phyloP scores from a whole-genome alignment of 73 alveolate species.

The Blepharisma japonicum region DNA sequence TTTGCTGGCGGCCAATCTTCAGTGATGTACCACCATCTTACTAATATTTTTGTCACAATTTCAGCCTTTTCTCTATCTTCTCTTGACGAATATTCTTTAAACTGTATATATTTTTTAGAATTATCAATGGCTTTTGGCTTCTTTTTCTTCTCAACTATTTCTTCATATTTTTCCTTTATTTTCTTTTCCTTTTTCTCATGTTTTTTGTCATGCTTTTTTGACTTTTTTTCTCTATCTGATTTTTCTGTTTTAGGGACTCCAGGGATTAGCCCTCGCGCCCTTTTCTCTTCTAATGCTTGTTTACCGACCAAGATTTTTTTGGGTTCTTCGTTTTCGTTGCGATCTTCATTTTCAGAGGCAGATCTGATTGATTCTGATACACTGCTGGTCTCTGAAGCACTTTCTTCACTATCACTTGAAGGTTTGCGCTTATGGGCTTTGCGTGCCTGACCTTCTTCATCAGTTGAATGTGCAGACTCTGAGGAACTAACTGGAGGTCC shows the following conservation, averaged over 20 bases:
- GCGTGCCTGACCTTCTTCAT: background rate
- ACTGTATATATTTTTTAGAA: slow-evolving; percentile 21
- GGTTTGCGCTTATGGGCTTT: background rate
- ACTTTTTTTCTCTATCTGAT: background rate
- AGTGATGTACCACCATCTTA: slow-evolving; percentile 71
- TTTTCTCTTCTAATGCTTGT: slow-evolving; percentile 21
- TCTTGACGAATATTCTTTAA: background rate
- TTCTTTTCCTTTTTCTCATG: background rate
- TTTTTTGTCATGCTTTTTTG: slow-evolving; percentile 7
- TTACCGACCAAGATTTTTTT: slow-evolving; percentile 2
- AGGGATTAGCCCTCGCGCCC: slow-evolving; percentile 16
- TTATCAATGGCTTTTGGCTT: background rate
- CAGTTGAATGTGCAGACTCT: slow-evolving; percentile 31
- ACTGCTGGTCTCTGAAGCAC: background rate
- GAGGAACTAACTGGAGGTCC: slow-evolving; percentile 25
- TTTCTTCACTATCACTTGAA: background rate
- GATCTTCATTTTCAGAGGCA: background rate
- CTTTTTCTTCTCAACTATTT: background rate
- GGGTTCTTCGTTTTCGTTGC: background rate
- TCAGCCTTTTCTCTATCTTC: slow-evolving; percentile 28
- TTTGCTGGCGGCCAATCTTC: slow-evolving; percentile 85
- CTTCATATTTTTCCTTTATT: background rate
- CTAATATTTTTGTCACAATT: slow-evolving; percentile 20
- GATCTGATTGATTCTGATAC: background rate
- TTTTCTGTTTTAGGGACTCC: too few species aligned